Percentiles rank a stretch among this genome's conserved stretches.
phyloP scores from a whole-genome alignment of 176 grass and related monocot species.

The Puya raimondii region DNA sequence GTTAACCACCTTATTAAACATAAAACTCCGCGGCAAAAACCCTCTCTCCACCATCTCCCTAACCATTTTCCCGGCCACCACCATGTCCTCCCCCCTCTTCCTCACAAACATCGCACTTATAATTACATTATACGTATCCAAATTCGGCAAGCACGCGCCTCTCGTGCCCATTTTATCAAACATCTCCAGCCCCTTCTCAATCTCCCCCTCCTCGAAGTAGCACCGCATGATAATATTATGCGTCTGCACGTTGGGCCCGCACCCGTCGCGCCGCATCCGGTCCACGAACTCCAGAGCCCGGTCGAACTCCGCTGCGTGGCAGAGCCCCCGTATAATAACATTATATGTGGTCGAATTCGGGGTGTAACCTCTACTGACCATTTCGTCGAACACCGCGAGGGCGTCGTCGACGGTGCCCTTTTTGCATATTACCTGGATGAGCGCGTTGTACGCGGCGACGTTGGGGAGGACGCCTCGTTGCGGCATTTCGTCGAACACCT shows the following conservation, averaged over 20 bases:
- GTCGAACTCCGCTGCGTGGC: conserved; percentile 57
- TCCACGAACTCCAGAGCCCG: conserved; percentile 50
- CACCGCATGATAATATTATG: conserved; percentile 69
- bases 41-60: conserved; percentile 83
- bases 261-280: conserved; percentile 54
- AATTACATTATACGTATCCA: conserved; percentile 84
- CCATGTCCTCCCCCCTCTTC: conserved; percentile 66
- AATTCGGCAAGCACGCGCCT: conserved; percentile 60
- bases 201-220: conserved; percentile 71
- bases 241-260: conserved; percentile 61
- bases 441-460: conserved; percentile 64
- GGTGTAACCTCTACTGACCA: conserved; percentile 32
- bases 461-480: conserved; percentile 48
- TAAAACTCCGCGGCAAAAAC: conserved; percentile 81
- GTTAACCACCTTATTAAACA: conserved; percentile 82
- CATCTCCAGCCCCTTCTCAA: conserved; percentile 56
- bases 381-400: conserved; percentile 48
- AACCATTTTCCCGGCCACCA: conserved; percentile 65
- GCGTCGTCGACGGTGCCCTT: conserved; percentile 68
- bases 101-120: conserved; percentile 91
- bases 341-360: conserved; percentile 72
- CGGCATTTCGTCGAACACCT: conserved; percentile 79
- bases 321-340: conserved; percentile 68
- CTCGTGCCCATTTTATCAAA: conserved; percentile 62
- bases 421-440: conserved; percentile 84